These are phyloP conservation scores for Phytophthora ohioensis DNA, from an alignment of 352 stramenopile species.

Conservation along the genomic window DNA sequence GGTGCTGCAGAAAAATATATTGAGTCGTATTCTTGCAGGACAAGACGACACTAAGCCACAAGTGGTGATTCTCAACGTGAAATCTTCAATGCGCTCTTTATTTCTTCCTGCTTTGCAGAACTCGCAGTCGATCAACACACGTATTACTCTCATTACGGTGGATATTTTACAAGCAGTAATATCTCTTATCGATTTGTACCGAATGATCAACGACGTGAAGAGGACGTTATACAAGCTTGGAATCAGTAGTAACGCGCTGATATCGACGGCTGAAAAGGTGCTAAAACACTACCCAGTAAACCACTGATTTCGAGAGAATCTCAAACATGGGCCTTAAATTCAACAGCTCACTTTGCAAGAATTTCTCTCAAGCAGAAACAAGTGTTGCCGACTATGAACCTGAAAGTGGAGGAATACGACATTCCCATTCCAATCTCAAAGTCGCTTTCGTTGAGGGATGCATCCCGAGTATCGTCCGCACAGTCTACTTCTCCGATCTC, in stretches of 20 bases:
- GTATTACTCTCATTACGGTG: slow-evolving; percentile 27
- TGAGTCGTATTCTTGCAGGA: slow-evolving; percentile 24
- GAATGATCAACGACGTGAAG: slow-evolving; percentile 24
- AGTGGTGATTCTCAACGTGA: slow-evolving; percentile 37
- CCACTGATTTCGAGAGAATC: not conserved
- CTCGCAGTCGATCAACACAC: slow-evolving; percentile 26
- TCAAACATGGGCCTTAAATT: not conserved
- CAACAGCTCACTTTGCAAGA: not conserved
- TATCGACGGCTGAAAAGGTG: slow-evolving; percentile 9
- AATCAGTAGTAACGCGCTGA: slow-evolving; percentile 6
- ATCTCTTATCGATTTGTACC: slow-evolving; percentile 25
- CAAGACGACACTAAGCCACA: slow-evolving; percentile 31
- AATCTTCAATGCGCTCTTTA: slow-evolving; percentile 43
- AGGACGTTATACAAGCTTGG: slow-evolving; percentile 14
- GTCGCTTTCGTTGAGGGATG: not conserved
- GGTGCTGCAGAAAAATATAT: slow-evolving; percentile 47
- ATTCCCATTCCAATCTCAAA: slow-evolving; percentile 1
- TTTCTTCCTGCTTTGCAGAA: slow-evolving; percentile 36
- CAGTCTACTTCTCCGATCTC: not conserved
- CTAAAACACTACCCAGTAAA: slow-evolving; percentile 14
- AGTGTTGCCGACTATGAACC: slow-evolving; percentile 23
- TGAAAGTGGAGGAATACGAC: slow-evolving; percentile 3
- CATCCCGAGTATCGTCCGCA: not conserved
- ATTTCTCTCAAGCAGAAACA: slow-evolving; percentile 20
- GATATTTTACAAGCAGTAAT: slow-evolving; percentile 26